phyloP scores from a whole-genome alignment of 345 rosid genomes.

The Viola odorata region DNA sequence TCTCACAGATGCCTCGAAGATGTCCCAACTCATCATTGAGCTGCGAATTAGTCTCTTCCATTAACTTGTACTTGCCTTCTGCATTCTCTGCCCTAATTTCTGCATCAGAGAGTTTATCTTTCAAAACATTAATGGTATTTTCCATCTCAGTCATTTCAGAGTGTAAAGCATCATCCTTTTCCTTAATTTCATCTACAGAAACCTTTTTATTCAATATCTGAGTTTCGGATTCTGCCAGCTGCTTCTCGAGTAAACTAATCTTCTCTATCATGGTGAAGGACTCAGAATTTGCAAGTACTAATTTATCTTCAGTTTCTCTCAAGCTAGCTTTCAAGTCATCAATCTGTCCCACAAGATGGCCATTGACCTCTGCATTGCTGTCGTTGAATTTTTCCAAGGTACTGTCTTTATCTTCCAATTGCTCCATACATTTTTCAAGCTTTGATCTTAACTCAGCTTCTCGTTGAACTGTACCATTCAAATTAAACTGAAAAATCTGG shows the following conservation, averaged over 20 bases:
- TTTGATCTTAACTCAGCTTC: slow-evolving; percentile 48
- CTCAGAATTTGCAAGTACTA: slow-evolving; percentile 46
- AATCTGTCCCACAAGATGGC: slow-evolving; percentile 42
- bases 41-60: slow-evolving; percentile 42
- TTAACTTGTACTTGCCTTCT: slow-evolving; percentile 41
- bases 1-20: slow-evolving; percentile 50
- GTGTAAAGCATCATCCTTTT: slow-evolving; percentile 15
- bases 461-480: slow-evolving; percentile 55
- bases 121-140: slow-evolving; percentile 38
- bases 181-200: slow-evolving; percentile 21
- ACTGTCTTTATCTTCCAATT: slow-evolving; percentile 49
- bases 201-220: slow-evolving; percentile 23
- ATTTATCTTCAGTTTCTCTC: slow-evolving; percentile 50
- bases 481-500: slow-evolving; percentile 58
- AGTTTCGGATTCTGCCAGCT: slow-evolving; percentile 32
- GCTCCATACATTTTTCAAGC: slow-evolving; percentile 36
- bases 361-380: slow-evolving; percentile 36
- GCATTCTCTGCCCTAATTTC: slow-evolving; percentile 49
- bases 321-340: slow-evolving; percentile 50
- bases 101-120: slow-evolving; percentile 35
- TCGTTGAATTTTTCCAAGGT: slow-evolving; percentile 47
- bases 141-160: slow-evolving; percentile 29
- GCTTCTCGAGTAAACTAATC: slow-evolving; percentile 49
- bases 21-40: slow-evolving; percentile 45
- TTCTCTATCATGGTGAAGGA: slow-evolving; percentile 46